Evolutionary conservation across 2,329 filamentous ascomycete species (phyloP).

Genomic region (Trichophyton mentagrophytes): DNA sequence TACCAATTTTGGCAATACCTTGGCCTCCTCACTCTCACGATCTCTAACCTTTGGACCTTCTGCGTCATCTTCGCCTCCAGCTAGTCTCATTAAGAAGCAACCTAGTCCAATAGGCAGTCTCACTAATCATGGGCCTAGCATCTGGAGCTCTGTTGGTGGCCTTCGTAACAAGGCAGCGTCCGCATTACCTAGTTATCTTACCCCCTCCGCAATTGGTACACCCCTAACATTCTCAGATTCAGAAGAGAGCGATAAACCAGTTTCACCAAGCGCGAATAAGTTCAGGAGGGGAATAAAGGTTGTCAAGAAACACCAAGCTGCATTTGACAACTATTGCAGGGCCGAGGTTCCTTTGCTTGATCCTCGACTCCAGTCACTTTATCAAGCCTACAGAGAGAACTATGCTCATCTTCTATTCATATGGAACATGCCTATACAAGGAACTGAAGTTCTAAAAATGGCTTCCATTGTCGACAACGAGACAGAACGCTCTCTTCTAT

Average conservation of each 20-base stretch:
- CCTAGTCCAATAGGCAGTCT: constrained; percentile 27
- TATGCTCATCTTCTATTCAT: constrained; percentile 49
- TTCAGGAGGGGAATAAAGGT: constrained; percentile 30
- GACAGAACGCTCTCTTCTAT: neutral
- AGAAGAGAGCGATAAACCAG: constrained; percentile 24
- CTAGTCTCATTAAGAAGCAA: constrained; percentile 24
- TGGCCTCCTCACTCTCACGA: constrained; percentile 34
- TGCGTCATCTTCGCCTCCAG: constrained; percentile 31
- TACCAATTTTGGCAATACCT: constrained; percentile 30
- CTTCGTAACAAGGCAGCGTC: constrained; percentile 13
- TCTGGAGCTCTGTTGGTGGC: constrained; percentile 21
- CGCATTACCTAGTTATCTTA: constrained; percentile 21
- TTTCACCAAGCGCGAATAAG: constrained; percentile 16
- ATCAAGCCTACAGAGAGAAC: constrained; percentile 41
- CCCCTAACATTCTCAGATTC: constrained; percentile 26
- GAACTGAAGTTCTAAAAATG: constrained; percentile 47
- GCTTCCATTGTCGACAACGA: constrained; percentile 18
- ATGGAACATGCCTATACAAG: constrained; percentile 44
- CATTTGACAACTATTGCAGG: constrained; percentile 42
- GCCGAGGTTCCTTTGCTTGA: constrained; percentile 39
- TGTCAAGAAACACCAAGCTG: constrained; percentile 43
- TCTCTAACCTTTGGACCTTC: constrained; percentile 34
- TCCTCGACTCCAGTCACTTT: constrained; percentile 35
- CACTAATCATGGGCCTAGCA: constrained; percentile 18
- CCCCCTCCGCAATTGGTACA: constrained; percentile 19